These are phyloP conservation scores for Penicillium sp. DNA, from an alignment of 2,329 filamentous ascomycete genomes.

Conservation along the genomic window DNA sequence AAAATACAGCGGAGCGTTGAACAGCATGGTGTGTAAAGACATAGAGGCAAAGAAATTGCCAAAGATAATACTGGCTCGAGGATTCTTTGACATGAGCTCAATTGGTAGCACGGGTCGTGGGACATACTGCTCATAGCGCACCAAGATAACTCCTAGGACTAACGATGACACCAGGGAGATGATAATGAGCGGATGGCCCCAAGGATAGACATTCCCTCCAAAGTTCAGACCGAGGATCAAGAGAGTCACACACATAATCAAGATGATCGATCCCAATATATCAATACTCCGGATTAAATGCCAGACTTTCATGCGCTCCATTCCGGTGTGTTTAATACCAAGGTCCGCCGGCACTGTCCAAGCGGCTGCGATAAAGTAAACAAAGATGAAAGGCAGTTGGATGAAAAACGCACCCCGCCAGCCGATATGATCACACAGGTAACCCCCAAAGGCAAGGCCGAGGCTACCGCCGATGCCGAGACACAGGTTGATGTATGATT, in stretches of 20 bases:
- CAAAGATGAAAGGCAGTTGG: slow-evolving; percentile 50
- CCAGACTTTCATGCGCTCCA: slow-evolving; percentile 40
- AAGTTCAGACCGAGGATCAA: slow-evolving; percentile 53
- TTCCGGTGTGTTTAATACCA: slow-evolving; percentile 45
- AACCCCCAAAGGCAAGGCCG: slow-evolving; percentile 41
- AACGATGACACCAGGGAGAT: slow-evolving; percentile 44
- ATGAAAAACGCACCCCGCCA: slow-evolving; percentile 48
- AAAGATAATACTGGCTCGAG: slow-evolving; percentile 51
- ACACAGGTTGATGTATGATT: slow-evolving; percentile 43
- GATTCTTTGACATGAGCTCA: slow-evolving; percentile 46
- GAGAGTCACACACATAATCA: slow-evolving; percentile 48
- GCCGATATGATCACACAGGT: slow-evolving; percentile 40
- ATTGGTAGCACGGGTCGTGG: slow-evolving; percentile 52
- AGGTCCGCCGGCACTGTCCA: slow-evolving; percentile 45
- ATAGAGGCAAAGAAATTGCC: slow-evolving; percentile 53
- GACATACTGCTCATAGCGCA: slow-evolving; percentile 44
- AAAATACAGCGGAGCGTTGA: slow-evolving; percentile 73
- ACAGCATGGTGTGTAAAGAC: slow-evolving; percentile 58
- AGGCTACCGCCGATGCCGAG: slow-evolving; percentile 39
- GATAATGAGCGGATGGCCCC: slow-evolving; percentile 52
- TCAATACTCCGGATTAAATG: slow-evolving; percentile 51
- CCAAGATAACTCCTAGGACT: slow-evolving; percentile 39
- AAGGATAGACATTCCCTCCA: slow-evolving; percentile 53
- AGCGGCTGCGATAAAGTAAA: slow-evolving; percentile 21
- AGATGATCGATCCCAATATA: slow-evolving; percentile 48